These are phyloP conservation scores for Picochlorum sp. DNA, from an alignment of 139 green algal genomes.

Conservation along the genomic window DNA sequence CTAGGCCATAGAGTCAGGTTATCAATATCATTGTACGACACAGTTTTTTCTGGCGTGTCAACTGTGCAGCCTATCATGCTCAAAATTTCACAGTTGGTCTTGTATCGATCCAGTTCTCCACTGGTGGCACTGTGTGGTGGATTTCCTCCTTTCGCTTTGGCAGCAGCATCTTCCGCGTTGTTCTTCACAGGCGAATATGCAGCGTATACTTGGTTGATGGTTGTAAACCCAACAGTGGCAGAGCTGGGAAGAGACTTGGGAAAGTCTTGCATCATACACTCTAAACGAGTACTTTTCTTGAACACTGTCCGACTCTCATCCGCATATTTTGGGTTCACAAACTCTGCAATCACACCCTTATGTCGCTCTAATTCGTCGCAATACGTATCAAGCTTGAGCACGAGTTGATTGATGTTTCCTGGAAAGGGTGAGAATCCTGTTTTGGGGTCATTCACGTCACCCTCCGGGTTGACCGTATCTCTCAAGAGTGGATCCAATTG, in stretches of 20 bases:
- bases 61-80: constrained; percentile 30
- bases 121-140: constrained; percentile 85
- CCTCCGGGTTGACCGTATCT: constrained; percentile 56
- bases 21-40: constrained; percentile 42
- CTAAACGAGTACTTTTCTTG: constrained; percentile 88
- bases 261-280: constrained; percentile 99
- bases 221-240: constrained; percentile 86
- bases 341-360: constrained; percentile 86
- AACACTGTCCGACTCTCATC: constrained; percentile 81
- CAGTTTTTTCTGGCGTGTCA: constrained; percentile 20
- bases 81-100: constrained; percentile 35
- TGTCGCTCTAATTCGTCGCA: constrained; percentile 55
- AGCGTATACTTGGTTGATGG: constrained; percentile 88
- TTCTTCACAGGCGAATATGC: constrained; percentile 98
- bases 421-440: constrained; percentile 90
- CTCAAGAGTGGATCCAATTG: constrained; percentile 92
- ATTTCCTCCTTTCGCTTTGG: constrained; percentile 68
- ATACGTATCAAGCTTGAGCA: constrained; percentile 79
- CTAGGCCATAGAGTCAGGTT: constrained; percentile 56
- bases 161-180: constrained; percentile 65
- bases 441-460: constrained; percentile 78
- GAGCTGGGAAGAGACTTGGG: constrained; percentile 57
- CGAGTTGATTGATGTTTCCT: constrained; percentile 94
- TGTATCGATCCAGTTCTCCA: constrained; percentile 75
- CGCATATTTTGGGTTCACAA: constrained; percentile 98